phyloP scores from a whole-genome alignment of 495 filamentous ascomycete species.

The Trichoderma asperelloides region DNA sequence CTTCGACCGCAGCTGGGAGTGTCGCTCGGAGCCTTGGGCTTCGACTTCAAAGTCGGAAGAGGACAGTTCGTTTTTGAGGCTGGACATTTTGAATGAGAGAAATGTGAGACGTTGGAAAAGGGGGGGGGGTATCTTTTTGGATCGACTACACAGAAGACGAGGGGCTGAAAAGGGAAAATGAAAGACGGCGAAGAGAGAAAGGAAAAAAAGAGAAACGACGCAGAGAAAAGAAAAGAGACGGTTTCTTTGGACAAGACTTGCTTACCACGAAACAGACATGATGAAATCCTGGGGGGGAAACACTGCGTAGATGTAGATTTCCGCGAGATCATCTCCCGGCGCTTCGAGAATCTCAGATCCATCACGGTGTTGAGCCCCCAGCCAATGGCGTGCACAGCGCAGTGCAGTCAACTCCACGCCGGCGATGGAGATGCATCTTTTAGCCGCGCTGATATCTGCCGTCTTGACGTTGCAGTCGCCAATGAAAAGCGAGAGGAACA shows the following conservation, averaged over 20 bases:
- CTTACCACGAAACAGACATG: neutral
- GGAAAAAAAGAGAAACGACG: neutral
- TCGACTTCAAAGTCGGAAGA: constrained; percentile 31
- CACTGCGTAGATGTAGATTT: neutral
- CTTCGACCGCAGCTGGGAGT: constrained; percentile 22
- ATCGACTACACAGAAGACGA: neutral
- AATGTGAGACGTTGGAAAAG: neutral
- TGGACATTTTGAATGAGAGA: neutral
- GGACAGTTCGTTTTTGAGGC: neutral
- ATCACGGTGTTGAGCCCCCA: neutral
- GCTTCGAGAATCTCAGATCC: neutral
- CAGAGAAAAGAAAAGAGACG: neutral
- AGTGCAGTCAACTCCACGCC: too few species aligned
- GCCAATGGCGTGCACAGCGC: neutral
- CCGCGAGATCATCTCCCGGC: neutral
- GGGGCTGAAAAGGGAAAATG: neutral
- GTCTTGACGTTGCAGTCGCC: neutral
- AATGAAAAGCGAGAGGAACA: too few species aligned
- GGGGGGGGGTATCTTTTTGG: neutral
- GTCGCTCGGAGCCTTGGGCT: constrained; percentile 22
- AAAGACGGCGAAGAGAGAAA: neutral
- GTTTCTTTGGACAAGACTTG: neutral
- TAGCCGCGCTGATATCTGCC: neutral
- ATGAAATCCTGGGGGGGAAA: neutral
- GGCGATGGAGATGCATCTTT: neutral